Evolutionary conservation across 768 basidiomycete genomes (phyloP), one percentile per base, ranked within the genome.

Genomic region (Rhizopogon rudus): DNA sequence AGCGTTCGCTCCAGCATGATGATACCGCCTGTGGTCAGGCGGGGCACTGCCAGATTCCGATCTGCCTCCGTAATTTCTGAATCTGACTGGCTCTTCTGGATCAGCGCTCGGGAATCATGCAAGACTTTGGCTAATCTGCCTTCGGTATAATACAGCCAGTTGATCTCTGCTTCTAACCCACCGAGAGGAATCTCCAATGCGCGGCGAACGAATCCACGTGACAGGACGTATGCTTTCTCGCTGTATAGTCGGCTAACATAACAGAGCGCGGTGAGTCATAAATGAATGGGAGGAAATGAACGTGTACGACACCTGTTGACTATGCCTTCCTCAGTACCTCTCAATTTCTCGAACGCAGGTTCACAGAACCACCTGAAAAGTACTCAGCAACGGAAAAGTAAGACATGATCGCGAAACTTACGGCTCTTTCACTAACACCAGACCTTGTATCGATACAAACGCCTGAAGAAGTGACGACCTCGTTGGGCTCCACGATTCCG

Each of bases 371-470:
- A 92, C 55, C 88, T 91, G 60, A 14, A 58, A 12, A 55, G 39
- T 44, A 28, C 43, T 55, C 43, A 55, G 51, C 48, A 8, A 53
- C 17, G 40, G 43, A 42, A 9, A 29, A 22, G 40, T 17, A 44
- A 54, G 43, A 54, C 2, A 28, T 20, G 48, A 20, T 41, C 4
- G 6, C 5, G 44, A 52, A 37, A 81, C 91, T 67, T 73, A 96
- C 81, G 94, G 94, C 65, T 94, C 88, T 69, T 90, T 91, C 12
- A 96, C 93, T 6, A 98, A 78, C 5, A 98, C 94, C 7, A 96
- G 77, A 10, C 93, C 94, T 67, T 96, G 95, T 44, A 97, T 95
- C 31, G 93, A 95, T 17, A 98, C 90, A 52, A 97, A 82, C 0
- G 91, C 91, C 71, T 98, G 94, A 16, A 98, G 78, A 25, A 98